Conservation (phyloP, 2,329 filamentous ascomycete genomes). For the Verticillium isaacii region DNA sequence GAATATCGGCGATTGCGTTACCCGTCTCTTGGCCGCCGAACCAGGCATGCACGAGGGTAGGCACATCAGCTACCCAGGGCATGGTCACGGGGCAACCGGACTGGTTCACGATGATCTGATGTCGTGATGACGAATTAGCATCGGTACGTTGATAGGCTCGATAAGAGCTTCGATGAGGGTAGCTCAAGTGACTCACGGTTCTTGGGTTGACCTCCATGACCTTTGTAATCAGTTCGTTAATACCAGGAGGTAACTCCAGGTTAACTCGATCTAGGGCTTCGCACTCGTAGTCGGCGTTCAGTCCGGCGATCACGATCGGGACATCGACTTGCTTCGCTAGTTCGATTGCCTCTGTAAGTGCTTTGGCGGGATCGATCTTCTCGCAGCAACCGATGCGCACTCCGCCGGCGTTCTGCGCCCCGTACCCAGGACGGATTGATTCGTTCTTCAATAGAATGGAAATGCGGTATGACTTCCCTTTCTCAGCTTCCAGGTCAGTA, state of each 20-base stretch:
- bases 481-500: neutral
- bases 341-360: conserved; percentile 8
- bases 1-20: conserved; percentile 17
- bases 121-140: conserved; percentile 24
- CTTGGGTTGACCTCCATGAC: neutral
- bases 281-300: conserved; percentile 35
- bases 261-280: neutral
- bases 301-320: conserved; percentile 48
- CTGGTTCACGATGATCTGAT: neutral
- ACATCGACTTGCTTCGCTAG: conserved; percentile 52
- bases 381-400: conserved; percentile 4
- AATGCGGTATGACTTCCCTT: conserved; percentile 2
- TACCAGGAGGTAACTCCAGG: neutral
- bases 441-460: conserved; percentile 12
- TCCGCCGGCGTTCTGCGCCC: conserved; percentile 13
- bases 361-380: conserved; percentile 5
- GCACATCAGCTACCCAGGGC: conserved; percentile 4
- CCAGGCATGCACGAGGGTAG: conserved; percentile 6
- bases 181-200: neutral
- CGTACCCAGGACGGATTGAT: conserved; percentile 15
- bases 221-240: neutral
- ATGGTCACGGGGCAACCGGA: neutral
- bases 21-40: conserved; percentile 16
- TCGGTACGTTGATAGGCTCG: neutral
- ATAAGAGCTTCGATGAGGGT: no score